These are phyloP conservation scores for Acacia acuminata DNA, from an alignment of 306 rosid genomes.

Conservation along the genomic window DNA sequence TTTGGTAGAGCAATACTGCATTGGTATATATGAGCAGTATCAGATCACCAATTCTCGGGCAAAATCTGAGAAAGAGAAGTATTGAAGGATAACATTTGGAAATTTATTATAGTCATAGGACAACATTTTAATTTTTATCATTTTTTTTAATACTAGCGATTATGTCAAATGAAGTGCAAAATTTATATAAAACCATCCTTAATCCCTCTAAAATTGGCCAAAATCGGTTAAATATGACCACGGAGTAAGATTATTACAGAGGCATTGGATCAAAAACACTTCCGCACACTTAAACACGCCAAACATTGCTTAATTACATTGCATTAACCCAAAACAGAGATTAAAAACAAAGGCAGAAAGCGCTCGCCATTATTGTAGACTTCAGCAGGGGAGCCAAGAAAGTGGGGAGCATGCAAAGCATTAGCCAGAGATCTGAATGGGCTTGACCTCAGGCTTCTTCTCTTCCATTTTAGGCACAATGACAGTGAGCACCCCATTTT, in stretches of 20 bases:
- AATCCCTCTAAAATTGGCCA: no score
- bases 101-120: no score
- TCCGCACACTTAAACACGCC: not conserved
- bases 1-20: not conserved
- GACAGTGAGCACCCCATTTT: constrained; percentile 36
- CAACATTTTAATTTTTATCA: no score
- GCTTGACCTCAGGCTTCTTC: constrained; percentile 27
- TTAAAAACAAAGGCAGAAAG: not conserved
- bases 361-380: not conserved
- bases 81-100: no score
- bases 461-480: constrained; percentile 38
- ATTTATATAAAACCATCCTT: no score
- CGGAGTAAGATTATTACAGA: no score
- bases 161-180: no score
- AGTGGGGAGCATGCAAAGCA: not conserved
- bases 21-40: not conserved
- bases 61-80: not conserved
- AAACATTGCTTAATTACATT: not conserved
- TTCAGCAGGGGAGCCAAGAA: not conserved
- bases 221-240: no score
- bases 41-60: not conserved
- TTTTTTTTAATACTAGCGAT: no score
- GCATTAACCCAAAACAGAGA: not conserved
- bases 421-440: constrained; percentile 31
- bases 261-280: not conserved